These are phyloP conservation scores for Globisporangium spiculum DNA, from an alignment of 352 stramenopile species.

Conservation along the genomic window DNA sequence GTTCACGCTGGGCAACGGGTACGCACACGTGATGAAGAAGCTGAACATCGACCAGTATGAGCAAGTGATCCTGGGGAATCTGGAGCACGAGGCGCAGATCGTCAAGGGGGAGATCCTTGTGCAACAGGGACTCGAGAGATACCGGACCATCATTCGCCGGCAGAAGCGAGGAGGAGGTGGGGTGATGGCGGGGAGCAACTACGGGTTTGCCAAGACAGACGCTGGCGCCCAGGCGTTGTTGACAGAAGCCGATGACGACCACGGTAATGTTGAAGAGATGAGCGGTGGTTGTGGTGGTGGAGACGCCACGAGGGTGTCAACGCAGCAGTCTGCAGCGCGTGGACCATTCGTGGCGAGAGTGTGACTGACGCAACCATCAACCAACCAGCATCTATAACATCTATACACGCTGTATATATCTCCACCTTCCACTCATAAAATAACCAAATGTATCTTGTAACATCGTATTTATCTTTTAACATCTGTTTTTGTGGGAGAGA, in stretches of 20 bases:
- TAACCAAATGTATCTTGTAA: neutral
- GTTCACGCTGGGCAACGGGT: slow-evolving; percentile 49
- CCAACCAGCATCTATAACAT: neutral
- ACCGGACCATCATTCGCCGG: slow-evolving; percentile 29
- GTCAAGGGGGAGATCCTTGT: slow-evolving; percentile 47
- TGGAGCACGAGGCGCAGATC: slow-evolving; percentile 41
- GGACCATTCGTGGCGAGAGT: neutral
- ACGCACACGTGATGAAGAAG: slow-evolving; percentile 45
- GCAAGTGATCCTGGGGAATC: slow-evolving; percentile 35
- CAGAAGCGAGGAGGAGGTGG: slow-evolving; percentile 26
- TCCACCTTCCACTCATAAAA: neutral
- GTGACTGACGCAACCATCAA: neutral
- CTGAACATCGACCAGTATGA: slow-evolving; percentile 74
- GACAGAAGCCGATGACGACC: neutral
- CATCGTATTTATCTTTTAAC: neutral
- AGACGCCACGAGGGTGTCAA: neutral
- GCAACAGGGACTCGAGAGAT: slow-evolving; percentile 46
- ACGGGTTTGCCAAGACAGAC: slow-evolving; percentile 25
- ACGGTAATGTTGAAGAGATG: neutral
- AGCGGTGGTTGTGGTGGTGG: too few relatives aligned
- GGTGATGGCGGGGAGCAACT: slow-evolving; percentile 16
- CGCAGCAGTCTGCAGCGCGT: neutral
- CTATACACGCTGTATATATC: neutral
- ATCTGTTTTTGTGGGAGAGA: neutral
- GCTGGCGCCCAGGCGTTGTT: slow-evolving; percentile 14